These are phyloP conservation scores for Microcyclospora pomicola DNA, from an alignment of 2,329 filamentous ascomycete species.

Conservation along the genomic window DNA sequence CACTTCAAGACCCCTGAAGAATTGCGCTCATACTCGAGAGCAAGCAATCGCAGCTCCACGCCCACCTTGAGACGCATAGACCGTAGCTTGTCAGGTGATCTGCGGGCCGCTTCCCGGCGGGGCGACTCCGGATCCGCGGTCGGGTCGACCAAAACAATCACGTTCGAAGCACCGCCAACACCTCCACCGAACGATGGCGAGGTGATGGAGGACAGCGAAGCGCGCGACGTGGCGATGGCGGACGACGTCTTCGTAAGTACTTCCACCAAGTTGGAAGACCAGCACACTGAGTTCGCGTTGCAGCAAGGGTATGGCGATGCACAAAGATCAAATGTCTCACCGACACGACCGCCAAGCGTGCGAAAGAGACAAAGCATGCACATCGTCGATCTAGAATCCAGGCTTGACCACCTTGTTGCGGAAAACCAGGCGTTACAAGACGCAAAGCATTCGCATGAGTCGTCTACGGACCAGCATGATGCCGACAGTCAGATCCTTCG, in stretches of 20 bases:
- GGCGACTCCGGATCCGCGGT: conserved; percentile 32
- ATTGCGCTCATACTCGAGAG: conserved; percentile 47
- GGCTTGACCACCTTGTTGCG: conserved; percentile 67
- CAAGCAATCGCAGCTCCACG: conserved; percentile 44
- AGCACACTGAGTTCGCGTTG: conserved; percentile 10
- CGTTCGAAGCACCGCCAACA: conserved; percentile 30
- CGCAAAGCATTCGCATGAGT: conserved; percentile 27
- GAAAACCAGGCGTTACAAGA: conserved; percentile 74
- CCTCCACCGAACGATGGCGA: conserved; percentile 52
- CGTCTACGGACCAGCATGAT: conserved; percentile 31
- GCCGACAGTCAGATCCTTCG: conserved; percentile 35
- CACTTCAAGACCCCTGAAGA: conserved; percentile 30
- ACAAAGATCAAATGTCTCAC: conserved; percentile 74
- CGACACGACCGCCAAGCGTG: conserved; percentile 87
- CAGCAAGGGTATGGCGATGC: conserved; percentile 92
- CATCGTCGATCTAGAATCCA: conserved; percentile 72
- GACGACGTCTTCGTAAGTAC: conserved; percentile 81
- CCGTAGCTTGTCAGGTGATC: conserved; percentile 58
- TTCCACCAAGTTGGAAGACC: conserved; percentile 30
- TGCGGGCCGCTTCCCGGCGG: conserved; percentile 50
- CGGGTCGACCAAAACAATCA: conserved; percentile 24
- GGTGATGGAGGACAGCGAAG: conserved; percentile 75
- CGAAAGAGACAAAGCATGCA: conserved; percentile 97
- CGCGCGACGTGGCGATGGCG: conserved; percentile 64
- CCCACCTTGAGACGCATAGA: conserved; percentile 60